Evolutionary conservation across 768 basidiomycete genomes (phyloP), one percentile per base, ranked within the genome.

Genomic region (Strobilomyces confusus): DNA sequence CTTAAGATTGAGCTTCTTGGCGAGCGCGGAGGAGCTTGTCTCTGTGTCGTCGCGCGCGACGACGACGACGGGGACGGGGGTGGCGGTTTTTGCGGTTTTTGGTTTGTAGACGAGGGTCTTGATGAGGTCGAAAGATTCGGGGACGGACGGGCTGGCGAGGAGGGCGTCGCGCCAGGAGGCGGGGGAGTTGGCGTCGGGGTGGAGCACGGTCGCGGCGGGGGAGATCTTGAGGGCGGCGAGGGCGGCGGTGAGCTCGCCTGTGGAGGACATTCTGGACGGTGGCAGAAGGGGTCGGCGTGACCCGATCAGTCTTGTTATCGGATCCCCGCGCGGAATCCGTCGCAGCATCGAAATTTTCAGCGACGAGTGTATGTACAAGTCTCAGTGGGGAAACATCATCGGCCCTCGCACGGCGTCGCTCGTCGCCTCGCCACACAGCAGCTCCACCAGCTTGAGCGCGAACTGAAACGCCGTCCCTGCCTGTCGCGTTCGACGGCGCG

Each of bases 51-150:
- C 92, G 63, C 83, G 77, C 11, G 91, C 90, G 68, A 98, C 80
- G 54, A 95, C 86, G 58, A 98, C 79, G 53, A 98, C 84, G 9
- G 93, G 94, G 48, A 92, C 79, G 2, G 92, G 84, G 29, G 80
- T 82, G 8, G 89, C 90, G 0, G 82, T 80, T 70, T 97, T 97
- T n/a, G 93, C 87, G 3, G 93, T 92, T 72, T 95, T 95, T 30
- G 94, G 94, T 68, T 98, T 98, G 85, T 92, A 95, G 51, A 95
- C 86, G 60, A 95, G 85, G 44, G 88, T 89, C 70, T 93, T 94
- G 68, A 89, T 79, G 61, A 91, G 77, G 68, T 89, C 82, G 64
- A 86, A 89, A 15, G 76, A 74, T 44, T 72, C 73, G 1, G 86
- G 84, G 22, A 78, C 73, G 13, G 77, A 72, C 36, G 77, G 59